Evolutionary conservation across 495 filamentous ascomycete genomes (phyloP).

Genomic region (Zalerion maritima): DNA sequence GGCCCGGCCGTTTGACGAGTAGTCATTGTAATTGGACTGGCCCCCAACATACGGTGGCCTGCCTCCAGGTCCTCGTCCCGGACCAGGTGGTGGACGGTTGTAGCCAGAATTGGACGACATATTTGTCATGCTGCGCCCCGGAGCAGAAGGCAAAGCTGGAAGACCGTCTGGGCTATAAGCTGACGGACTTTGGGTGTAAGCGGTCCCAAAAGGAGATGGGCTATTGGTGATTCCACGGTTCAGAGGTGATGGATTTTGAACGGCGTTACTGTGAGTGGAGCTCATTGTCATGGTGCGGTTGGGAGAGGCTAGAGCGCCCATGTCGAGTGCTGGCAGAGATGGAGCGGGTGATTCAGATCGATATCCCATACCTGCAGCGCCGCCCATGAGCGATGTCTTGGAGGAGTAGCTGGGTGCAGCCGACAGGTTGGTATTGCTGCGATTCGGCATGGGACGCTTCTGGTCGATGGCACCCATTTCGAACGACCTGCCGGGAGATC

Average conservation of each 20-base stretch:
- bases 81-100: background rate
- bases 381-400: slow-evolving; percentile 41
- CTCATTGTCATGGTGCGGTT: slow-evolving; percentile 10
- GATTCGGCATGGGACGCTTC: slow-evolving; percentile 25
- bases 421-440: slow-evolving; percentile 20
- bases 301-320: slow-evolving; percentile 18
- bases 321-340: slow-evolving; percentile 23
- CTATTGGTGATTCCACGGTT: slow-evolving; percentile 10
- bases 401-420: slow-evolving; percentile 33
- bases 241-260: slow-evolving; percentile 2
- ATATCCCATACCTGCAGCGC: slow-evolving; percentile 45
- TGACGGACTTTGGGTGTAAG: slow-evolving; percentile 11
- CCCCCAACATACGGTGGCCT: slow-evolving; percentile 2
- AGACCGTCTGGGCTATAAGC: slow-evolving; percentile 5
- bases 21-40: slow-evolving; percentile 2
- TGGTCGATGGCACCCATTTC: slow-evolving; percentile 31
- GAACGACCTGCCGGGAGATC: slow-evolving; percentile 33
- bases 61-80: background rate
- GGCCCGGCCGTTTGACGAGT: slow-evolving; percentile 1
- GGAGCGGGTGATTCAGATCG: slow-evolving; percentile 30
- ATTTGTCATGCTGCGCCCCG: slow-evolving; percentile 3
- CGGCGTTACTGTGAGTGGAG: slow-evolving; percentile 8
- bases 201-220: slow-evolving; percentile 9
- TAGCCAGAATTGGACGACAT: slow-evolving; percentile 7
- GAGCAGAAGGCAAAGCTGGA: slow-evolving; percentile 4